A percentile compares a stretch with the other conserved stretches of the same genome.
These are phyloP conservation scores for Aspergillus fumigatiaffinis DNA, from an alignment of 2,329 filamentous ascomycete genomes.

Conservation along the genomic window DNA sequence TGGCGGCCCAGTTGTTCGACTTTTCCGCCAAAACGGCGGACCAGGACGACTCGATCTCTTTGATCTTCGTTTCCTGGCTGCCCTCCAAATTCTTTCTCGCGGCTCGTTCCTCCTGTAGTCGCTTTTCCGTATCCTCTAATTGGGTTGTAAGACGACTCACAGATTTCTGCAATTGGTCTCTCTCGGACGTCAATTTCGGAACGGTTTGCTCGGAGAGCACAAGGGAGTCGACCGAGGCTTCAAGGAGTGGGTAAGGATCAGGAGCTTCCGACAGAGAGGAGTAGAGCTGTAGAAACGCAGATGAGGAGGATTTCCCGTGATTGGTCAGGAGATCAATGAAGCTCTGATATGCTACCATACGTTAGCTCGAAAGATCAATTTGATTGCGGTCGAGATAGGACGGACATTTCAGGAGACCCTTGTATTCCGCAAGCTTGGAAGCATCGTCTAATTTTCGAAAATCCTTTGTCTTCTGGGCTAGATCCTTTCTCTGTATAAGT, in stretches of 20 bases:
- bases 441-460: slow-evolving; percentile 91
- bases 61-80: slow-evolving; percentile 72
- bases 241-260: slow-evolving; percentile 91
- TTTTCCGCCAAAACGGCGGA: slow-evolving; percentile 86
- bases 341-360: slow-evolving; percentile 74
- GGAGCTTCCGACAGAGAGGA: slow-evolving; percentile 91
- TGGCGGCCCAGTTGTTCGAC: slow-evolving; percentile 92
- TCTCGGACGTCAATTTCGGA: slow-evolving; percentile 84
- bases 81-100: slow-evolving; percentile 72
- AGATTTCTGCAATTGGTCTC: slow-evolving; percentile 76
- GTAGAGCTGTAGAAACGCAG: slow-evolving; percentile 88
- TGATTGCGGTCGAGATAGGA: neutral
- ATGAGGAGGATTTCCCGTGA: slow-evolving; percentile 90
- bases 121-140: slow-evolving; percentile 75
- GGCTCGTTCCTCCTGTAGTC: slow-evolving; percentile 71
- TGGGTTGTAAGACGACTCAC: slow-evolving; percentile 72
- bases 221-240: slow-evolving; percentile 92
- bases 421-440: slow-evolving; percentile 81
- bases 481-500: slow-evolving; percentile 91
- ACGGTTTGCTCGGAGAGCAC: slow-evolving; percentile 88
- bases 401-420: slow-evolving; percentile 78
- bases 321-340: slow-evolving; percentile 97
- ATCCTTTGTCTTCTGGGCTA: slow-evolving; percentile 98
- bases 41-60: slow-evolving; percentile 89
- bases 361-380: slow-evolving; percentile 7